Percentiles rank a stretch among this genome's conserved stretches.
These are phyloP conservation scores for Aspergillus conjunctus DNA, from an alignment of 495 filamentous ascomycete genomes.

Conservation along the genomic window DNA sequence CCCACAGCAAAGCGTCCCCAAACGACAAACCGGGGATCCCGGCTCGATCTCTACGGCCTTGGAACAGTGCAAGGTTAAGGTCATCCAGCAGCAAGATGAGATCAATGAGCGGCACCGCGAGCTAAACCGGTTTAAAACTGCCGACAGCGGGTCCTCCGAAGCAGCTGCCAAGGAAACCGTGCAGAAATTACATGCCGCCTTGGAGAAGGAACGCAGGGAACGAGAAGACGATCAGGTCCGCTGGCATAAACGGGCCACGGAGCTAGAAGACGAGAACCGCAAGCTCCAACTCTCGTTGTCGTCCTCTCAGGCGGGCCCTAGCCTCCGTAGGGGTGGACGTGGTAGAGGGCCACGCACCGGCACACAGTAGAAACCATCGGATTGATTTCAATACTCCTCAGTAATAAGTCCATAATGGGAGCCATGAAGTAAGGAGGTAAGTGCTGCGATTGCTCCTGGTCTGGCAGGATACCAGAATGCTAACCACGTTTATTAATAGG, in stretches of 20 bases:
- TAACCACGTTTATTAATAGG: too few species aligned
- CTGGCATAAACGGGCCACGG: slow-evolving; percentile 13
- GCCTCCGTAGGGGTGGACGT: not conserved
- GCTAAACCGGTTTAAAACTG: slow-evolving; percentile 11
- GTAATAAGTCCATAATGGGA: too few species aligned
- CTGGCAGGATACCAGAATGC: too few species aligned
- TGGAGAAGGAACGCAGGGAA: slow-evolving; percentile 18
- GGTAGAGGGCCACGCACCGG: too few species aligned
- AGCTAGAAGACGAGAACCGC: slow-evolving; percentile 20
- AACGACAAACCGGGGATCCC: slow-evolving; percentile 11
- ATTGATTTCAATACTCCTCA: too few species aligned
- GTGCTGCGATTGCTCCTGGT: too few species aligned
- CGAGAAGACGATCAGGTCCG: slow-evolving; percentile 17
- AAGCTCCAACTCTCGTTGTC: slow-evolving; percentile 22
- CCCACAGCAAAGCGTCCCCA: slow-evolving; percentile 18
- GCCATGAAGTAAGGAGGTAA: too few species aligned
- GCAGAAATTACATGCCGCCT: slow-evolving; percentile 11
- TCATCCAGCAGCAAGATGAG: slow-evolving; percentile 12
- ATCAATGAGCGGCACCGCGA: slow-evolving; percentile 9
- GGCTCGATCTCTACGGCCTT: slow-evolving; percentile 19
- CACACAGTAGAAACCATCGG: too few species aligned
- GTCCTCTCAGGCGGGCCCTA: not conserved
- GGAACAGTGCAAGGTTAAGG: slow-evolving; percentile 10
- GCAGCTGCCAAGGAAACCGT: not conserved
- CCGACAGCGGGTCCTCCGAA: not conserved